A percentile compares a stretch with the other conserved stretches of the same genome.
These are phyloP conservation scores for Hypoxylon sp. DNA, from an alignment of 2,329 filamentous ascomycete genomes.

Conservation along the genomic window DNA sequence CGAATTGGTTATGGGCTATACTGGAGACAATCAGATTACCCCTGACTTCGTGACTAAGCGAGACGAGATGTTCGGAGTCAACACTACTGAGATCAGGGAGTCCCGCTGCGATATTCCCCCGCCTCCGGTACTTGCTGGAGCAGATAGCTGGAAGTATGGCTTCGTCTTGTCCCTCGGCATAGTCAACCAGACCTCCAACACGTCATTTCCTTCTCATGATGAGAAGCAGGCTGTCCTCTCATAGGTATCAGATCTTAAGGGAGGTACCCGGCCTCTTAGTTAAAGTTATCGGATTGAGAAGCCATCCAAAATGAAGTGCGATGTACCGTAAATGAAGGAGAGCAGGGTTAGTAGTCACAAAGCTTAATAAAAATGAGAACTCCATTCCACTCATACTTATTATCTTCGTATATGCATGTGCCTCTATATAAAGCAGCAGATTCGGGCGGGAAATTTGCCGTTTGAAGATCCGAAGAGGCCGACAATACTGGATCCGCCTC, in stretches of 20 bases:
- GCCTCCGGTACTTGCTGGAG: slow-evolving; percentile 29
- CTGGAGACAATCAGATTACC: slow-evolving; percentile 62
- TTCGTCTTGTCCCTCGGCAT: slow-evolving; percentile 35
- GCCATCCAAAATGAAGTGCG: neutral
- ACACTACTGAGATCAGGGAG: slow-evolving; percentile 45
- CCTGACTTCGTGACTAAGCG: slow-evolving; percentile 45
- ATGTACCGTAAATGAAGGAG: neutral
- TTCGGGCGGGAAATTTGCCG: slow-evolving; percentile 3
- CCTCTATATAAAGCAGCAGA: neutral
- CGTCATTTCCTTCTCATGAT: slow-evolving; percentile 22
- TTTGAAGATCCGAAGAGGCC: neutral
- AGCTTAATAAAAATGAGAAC: slow-evolving; percentile 1
- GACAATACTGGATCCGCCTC: neutral
- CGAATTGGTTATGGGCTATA: slow-evolving; percentile 75
- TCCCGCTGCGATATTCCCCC: slow-evolving; percentile 42
- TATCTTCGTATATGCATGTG: neutral
- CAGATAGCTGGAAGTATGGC: slow-evolving; percentile 43
- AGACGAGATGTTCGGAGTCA: slow-evolving; percentile 45
- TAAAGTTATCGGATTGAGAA: neutral
- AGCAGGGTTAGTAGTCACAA: slow-evolving; percentile 5
- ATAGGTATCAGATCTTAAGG: neutral
- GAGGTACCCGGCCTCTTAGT: neutral
- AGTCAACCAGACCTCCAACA: slow-evolving; percentile 35
- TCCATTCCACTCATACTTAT: slow-evolving; percentile 2
- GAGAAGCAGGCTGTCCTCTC: slow-evolving; percentile 17